phyloP scores from a whole-genome alignment of 2,329 filamentous ascomycete species.

The Fusarium mundagurra region DNA sequence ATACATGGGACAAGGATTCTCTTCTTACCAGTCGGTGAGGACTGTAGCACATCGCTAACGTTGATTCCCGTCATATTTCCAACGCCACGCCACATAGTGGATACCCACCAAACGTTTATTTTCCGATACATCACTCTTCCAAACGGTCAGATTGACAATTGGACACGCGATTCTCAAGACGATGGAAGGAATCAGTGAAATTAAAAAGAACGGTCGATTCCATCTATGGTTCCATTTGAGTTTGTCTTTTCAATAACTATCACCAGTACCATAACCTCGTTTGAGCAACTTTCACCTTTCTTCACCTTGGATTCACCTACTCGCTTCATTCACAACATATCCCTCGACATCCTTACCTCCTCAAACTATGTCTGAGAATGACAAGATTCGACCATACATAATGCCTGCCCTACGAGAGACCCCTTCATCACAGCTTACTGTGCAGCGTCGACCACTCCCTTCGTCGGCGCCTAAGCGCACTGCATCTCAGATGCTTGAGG shows the following conservation, averaged over 20 bases:
- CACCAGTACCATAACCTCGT: background rate
- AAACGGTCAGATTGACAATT: background rate
- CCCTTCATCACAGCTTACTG: background rate
- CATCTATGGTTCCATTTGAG: background rate
- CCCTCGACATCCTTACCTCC: rapidly evolving
- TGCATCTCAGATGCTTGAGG: background rate
- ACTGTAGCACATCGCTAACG: background rate
- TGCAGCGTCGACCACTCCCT: background rate
- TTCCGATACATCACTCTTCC: background rate
- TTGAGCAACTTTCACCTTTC: background rate
- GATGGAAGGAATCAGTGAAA: too few relatives aligned
- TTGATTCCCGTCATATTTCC: background rate
- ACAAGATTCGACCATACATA: background rate
- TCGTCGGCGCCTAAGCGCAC: background rate
- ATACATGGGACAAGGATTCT: too few relatives aligned
- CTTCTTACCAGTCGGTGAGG: background rate
- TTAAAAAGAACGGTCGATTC: background rate
- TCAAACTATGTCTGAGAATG: background rate
- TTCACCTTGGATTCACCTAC: too few relatives aligned
- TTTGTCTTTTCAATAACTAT: background rate
- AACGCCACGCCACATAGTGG: background rate
- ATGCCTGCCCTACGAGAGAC: background rate
- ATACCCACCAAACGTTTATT: background rate
- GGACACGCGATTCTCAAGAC: background rate
- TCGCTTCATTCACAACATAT: background rate